Base-by-base conservation (phyloP, 164 flowering plant species). In the Akebia trifoliata region DNA sequence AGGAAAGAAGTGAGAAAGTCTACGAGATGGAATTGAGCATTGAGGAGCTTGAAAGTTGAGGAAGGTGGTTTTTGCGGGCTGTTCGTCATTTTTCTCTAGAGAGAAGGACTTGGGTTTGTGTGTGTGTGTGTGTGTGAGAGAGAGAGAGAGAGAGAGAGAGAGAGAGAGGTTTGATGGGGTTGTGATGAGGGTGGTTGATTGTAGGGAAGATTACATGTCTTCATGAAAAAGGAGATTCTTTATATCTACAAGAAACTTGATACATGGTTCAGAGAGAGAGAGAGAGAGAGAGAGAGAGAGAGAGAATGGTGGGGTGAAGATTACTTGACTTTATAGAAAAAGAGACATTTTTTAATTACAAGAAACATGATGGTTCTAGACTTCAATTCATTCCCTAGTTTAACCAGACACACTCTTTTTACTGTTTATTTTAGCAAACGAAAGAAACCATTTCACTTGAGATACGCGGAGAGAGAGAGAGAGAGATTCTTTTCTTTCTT, bases 21-120 rank as follows among this genome's bases (percentile, higher is more conserved):
- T 21, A 60, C 37, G 10, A 65, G 30, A 30, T 66, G 67, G 3
- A 58, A 32, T 22, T 72, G 75, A 20, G 56, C 8, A 53, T 72
- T 64, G 40, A 67, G 22, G 35, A 61, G 54, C 39, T 40, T 67
- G 28, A 11, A 1, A 21, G 37, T 22, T 1, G 63, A 32, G 26
- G 37, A 36, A 22, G 17, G 7, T 21, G 38, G 30, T 30, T 48
- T 61, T 43, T 66, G 67, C 20, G 38, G 67, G 18, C 51, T 57
- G 56, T 34, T 52, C 54, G 60, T 73, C 69, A 65, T 73, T 53
- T 4, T 56, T 32, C 5, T 4, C 6, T 4, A 54, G 47, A 54
- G 34, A 44, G 40, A 50, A n/a, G n/a, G n/a, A n/a, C n/a, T n/a
- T n/a, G n/a, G n/a, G n/a, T n/a, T n/a, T n/a, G n/a, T n/a, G n/a